Base-by-base conservation (phyloP, 2,329 filamentous ascomycete genomes). In the Colletotrichum agaves region DNA sequence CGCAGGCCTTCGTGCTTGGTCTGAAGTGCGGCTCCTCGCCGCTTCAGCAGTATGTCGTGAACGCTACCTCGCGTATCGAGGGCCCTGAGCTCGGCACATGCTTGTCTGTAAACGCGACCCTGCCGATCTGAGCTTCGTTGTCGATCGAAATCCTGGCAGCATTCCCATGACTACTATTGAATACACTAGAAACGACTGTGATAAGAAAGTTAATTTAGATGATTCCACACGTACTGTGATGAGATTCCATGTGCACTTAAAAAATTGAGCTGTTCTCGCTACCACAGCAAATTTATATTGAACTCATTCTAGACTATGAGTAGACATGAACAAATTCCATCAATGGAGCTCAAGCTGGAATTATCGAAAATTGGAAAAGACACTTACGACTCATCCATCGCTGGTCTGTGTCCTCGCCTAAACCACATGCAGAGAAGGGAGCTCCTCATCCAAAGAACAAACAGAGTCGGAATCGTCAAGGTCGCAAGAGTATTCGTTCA, bases 1-100 rank as follows among this genome's bases (percentile, higher is more conserved):
- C 87, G 0, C 79, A 85, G 71, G 83, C 85, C 2, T 91, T 90
- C 71, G 86, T 80, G 0, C 73, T 88, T 13, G 59, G 63, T 0
- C 27, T 67, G 10, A 67, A 67, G 50, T 67, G 63, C 2, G 63
- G 63, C 3, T 63, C 50, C 3, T 57, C 63, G 37, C 50, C 44
- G 41, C 37, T 67, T 19, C 63, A 67, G 59, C 33, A 52, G 35
- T 67, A 67, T 8, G 37, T 67, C 5, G 63, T 67, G 7, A 67
- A 67, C n/a, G 63, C 63, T 3, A 67, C 63, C 17, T 67, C 63
- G 4, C 47, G 63, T 3, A 55, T 67, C 6, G 59, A 58, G 46
- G 63, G 63, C 0, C 7, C 19, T 1, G 17, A 39, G 27, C 10
- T 67, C 17, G 59, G 63, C 10, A 58, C 63, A 0, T 67, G 63